Evolutionary conservation across 768 basidiomycete genomes (phyloP), one percentile per base, ranked within the genome.

Genomic region (Hypholoma sublateritium): DNA sequence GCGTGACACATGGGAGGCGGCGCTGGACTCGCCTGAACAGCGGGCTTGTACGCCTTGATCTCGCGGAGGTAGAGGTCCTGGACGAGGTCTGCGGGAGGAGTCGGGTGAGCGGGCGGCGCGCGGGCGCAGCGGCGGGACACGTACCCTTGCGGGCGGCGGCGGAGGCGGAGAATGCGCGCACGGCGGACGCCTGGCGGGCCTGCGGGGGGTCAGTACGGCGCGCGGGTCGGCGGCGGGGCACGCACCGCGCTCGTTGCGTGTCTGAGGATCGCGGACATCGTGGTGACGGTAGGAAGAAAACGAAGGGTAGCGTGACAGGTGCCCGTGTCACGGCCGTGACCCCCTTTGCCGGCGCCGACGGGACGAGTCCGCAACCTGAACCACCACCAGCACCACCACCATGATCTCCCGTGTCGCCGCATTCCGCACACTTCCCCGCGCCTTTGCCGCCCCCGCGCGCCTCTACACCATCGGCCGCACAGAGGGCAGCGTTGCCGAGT

Each of bases 11-110:
- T 9, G 2, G 22, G 16, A n/a, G 4, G 22, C 28, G 4, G 24
- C 11, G 39, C 58, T 44, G 34, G n/a, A 81, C 91, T 71, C 66
- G 95, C 94, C 45, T 69, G 72, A 5, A 84, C 76, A 35, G 85
- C 76, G 39, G 91, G 80, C 79, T 93, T 96, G 85, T 95, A 98
- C 4, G 83, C 72, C 75, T 91, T 95, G 66, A 98, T 81, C 77
- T 96, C 90, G 68, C 81, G 86, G 64, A 98, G 65, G 76, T 98
- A 98, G 55, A 97, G 71, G 61, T 97, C 94, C 82, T 95, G 91
- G 52, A 98, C 81, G 69, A 95, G 79, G 79, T 97, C 95, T 97
- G 70, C 74, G 71, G 76, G 72, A 65, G 63, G 66, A 75, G 69
- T 73, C 75, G 76, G 74, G 68, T 73, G 64, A 67, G 63, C 42